phyloP scores from a whole-genome alignment of 108 stramenopile species.

The Conticribra guillardii region DNA sequence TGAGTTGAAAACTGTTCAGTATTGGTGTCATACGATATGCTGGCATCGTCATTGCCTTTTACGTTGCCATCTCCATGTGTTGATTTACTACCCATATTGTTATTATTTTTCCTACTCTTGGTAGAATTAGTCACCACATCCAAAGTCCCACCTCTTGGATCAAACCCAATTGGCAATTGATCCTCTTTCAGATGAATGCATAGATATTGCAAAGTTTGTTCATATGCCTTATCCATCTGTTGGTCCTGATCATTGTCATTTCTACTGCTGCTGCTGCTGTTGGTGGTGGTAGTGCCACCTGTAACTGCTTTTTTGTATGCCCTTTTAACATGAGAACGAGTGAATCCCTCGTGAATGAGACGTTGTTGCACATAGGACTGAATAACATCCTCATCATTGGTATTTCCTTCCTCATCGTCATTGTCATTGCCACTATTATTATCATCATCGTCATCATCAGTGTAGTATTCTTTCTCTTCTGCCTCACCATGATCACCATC shows the following conservation, averaged over 20 bases:
- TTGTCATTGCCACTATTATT: constrained; percentile 37
- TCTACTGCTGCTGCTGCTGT: background rate
- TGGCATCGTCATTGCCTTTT: background rate
- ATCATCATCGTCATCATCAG: constrained; percentile 51
- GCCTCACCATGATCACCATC: constrained; percentile 5
- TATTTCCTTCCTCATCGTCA: constrained; percentile 30
- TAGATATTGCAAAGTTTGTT: constrained; percentile 83
- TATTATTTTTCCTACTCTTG: constrained; percentile 17
- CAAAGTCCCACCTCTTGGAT: constrained; percentile 75
- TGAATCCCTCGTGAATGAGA: constrained; percentile 78
- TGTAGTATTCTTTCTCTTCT: constrained; percentile 18
- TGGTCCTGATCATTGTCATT: constrained; percentile 48
- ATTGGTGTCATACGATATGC: background rate
- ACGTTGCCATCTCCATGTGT: constrained; percentile 1
- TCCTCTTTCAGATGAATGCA: constrained; percentile 81
- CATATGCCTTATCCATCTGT: constrained; percentile 68
- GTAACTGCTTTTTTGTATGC: constrained; percentile 43
- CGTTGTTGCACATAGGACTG: constrained; percentile 68
- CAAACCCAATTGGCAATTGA: constrained; percentile 85
- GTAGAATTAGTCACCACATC: constrained; percentile 56
- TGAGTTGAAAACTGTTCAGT: constrained; percentile 35
- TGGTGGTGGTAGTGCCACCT: background rate
- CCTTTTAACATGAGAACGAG: constrained; percentile 57
- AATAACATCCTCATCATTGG: constrained; percentile 51
- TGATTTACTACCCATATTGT: background rate